phyloP scores from a whole-genome alignment of 2,329 filamentous ascomycete genomes.

The Hansfordia pulvinata region DNA sequence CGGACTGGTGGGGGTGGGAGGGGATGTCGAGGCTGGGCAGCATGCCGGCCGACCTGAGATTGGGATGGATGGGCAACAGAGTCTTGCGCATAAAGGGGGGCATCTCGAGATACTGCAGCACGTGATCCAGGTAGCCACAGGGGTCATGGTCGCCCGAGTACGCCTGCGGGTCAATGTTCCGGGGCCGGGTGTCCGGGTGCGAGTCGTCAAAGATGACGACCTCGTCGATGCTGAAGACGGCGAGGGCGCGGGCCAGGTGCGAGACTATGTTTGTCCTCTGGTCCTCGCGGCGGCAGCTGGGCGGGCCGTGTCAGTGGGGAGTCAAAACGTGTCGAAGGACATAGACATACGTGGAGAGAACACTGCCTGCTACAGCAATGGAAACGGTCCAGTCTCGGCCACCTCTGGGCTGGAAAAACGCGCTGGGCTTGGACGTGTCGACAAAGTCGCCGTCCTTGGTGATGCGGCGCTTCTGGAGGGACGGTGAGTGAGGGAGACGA shows the following conservation, averaged over 20 bases:
- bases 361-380: constrained; percentile 65
- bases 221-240: constrained; percentile 77
- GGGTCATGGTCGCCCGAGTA: constrained; percentile 63
- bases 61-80: constrained; percentile 68
- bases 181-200: constrained; percentile 28
- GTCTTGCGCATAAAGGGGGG: constrained; percentile 67
- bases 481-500: constrained; percentile 3
- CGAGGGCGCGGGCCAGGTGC: constrained; percentile 66
- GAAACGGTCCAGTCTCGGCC: constrained; percentile 63
- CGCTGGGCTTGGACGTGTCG: constrained; percentile 54
- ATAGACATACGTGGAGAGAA: constrained; percentile 53
- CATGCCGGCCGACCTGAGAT: constrained; percentile 58
- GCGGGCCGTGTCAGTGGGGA: not conserved
- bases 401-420: constrained; percentile 50
- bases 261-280: constrained; percentile 61
- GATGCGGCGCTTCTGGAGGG: constrained; percentile 35
- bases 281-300: constrained; percentile 57
- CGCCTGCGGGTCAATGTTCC: constrained; percentile 32
- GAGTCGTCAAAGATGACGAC: constrained; percentile 70
- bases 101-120: constrained; percentile 72
- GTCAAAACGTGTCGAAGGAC: not conserved
- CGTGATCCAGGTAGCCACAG: constrained; percentile 65
- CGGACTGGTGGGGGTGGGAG: constrained; percentile 62
- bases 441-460: constrained; percentile 23
- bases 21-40: constrained; percentile 74